These are phyloP conservation scores for Lactifluus rugatus DNA, from an alignment of 768 basidiomycete species.

Conservation along the genomic window DNA sequence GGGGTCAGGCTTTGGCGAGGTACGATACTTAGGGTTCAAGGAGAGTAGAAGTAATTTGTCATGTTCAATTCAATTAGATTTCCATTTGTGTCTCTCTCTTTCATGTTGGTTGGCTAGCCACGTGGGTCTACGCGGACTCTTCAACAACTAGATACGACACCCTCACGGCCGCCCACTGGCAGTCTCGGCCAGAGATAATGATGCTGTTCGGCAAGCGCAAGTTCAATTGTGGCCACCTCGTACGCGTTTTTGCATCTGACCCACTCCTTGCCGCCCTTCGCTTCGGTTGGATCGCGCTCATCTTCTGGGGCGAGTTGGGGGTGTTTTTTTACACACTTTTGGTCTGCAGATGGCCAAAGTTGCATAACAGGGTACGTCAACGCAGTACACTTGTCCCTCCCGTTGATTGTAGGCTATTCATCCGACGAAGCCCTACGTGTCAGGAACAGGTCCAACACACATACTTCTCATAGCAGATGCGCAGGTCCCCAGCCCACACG, in stretches of 20 bases:
- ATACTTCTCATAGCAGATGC: constrained; percentile 81
- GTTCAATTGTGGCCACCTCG: not conserved
- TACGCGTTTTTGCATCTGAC: constrained; percentile 2
- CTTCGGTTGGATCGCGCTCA: constrained; percentile 47
- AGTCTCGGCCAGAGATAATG: not conserved
- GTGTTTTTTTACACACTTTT: constrained; percentile 41
- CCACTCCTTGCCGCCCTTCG: constrained; percentile 29
- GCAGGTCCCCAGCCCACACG: constrained; percentile 56
- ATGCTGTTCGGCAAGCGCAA: not conserved
- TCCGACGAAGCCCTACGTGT: not conserved
- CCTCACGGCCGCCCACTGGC: no score
- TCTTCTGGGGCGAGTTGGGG: constrained; percentile 64
- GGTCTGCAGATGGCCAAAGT: constrained; percentile 49
- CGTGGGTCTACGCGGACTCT: no score
- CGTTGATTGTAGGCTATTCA: not conserved
- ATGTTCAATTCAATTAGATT: no score
- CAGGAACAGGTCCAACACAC: constrained; percentile 31
- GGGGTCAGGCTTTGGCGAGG: not conserved
- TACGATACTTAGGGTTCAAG: not conserved
- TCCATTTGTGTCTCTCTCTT: no score
- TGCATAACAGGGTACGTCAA: not conserved
- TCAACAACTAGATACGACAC: no score
- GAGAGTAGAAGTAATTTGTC: no score
- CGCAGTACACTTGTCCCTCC: not conserved
- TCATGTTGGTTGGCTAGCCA: not conserved